Evolutionary conservation across 768 basidiomycete genomes (phyloP).

Genomic region (Tricholomella constricta): DNA sequence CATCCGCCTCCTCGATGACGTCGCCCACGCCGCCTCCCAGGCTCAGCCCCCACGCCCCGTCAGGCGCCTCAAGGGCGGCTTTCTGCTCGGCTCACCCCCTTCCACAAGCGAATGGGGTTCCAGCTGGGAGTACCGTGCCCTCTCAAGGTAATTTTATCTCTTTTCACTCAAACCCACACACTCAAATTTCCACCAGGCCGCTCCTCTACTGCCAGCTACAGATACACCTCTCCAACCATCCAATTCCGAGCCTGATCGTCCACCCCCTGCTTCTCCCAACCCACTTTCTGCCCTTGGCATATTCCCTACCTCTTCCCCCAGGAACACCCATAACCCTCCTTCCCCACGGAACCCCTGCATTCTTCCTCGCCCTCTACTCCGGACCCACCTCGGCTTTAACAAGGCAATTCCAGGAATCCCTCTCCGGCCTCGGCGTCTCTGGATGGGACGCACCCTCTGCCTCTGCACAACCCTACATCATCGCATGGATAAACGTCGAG

Average conservation of each 20-base stretch:
- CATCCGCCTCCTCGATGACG: conserved; percentile 50
- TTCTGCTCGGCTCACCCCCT: conserved; percentile 53
- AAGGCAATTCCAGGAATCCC: no score
- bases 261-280: conserved; percentile 63
- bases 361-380: conserved; percentile 35
- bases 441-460: conserved; percentile 7
- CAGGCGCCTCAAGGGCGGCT: conserved; percentile 59
- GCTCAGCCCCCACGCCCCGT: conserved; percentile 32
- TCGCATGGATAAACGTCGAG: conserved; percentile 75
- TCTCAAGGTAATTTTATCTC: conserved; percentile 40
- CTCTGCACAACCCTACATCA: conserved; percentile 38
- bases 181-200: conserved; percentile 42
- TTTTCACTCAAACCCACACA: neutral
- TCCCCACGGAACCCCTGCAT: conserved; percentile 73
- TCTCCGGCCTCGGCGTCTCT: no score
- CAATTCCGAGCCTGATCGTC: conserved; percentile 53
- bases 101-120: conserved; percentile 59
- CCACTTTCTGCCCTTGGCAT: conserved; percentile 53
- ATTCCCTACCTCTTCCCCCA: conserved; percentile 45
- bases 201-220: conserved; percentile 64
- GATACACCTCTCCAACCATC: conserved; percentile 42
- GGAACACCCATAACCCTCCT: conserved; percentile 73
- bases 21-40: conserved; percentile 45
- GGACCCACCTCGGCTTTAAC: no score
- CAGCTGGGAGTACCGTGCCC: conserved; percentile 62